These are phyloP conservation scores for Ascochyta clinopodiicola DNA, from an alignment of 2,329 filamentous ascomycete species.

Conservation along the genomic window DNA sequence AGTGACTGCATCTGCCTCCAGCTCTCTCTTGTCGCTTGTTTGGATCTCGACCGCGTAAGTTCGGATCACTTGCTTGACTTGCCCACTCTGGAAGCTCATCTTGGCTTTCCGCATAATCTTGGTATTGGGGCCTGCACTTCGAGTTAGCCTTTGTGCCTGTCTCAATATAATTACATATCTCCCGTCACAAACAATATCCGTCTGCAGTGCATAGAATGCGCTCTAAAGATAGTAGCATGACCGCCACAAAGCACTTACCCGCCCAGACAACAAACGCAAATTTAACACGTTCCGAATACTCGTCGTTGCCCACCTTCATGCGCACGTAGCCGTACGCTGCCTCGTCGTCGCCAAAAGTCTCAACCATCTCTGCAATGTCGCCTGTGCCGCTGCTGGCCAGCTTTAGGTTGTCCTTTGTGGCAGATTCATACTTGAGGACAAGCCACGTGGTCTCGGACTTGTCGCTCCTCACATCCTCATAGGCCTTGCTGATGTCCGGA, in stretches of 20 bases:
- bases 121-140: constrained; percentile 50
- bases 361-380: constrained; percentile 65
- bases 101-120: constrained; percentile 74
- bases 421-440: constrained; percentile 60
- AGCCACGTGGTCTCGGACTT: constrained; percentile 72
- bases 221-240: not conserved
- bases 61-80: constrained; percentile 68
- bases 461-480: constrained; percentile 71
- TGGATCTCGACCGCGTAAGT: constrained; percentile 72
- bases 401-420: constrained; percentile 62
- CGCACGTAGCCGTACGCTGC: constrained; percentile 69
- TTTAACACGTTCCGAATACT: constrained; percentile 72
- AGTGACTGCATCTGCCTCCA: constrained; percentile 68
- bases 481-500: constrained; percentile 68
- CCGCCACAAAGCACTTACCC: constrained; percentile 53
- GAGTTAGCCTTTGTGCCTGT: not conserved
- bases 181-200: not conserved
- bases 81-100: constrained; percentile 70
- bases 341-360: constrained; percentile 63
- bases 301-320: constrained; percentile 72
- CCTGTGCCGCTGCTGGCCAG: constrained; percentile 66
- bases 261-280: constrained; percentile 74
- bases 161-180: not conserved
- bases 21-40: constrained; percentile 64
- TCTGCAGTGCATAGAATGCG: not conserved